Evolutionary conservation across 2,329 filamentous ascomycete species (phyloP), one percentile per base, ranked within the genome.

Genomic region (Botrytis sinoallii): DNA sequence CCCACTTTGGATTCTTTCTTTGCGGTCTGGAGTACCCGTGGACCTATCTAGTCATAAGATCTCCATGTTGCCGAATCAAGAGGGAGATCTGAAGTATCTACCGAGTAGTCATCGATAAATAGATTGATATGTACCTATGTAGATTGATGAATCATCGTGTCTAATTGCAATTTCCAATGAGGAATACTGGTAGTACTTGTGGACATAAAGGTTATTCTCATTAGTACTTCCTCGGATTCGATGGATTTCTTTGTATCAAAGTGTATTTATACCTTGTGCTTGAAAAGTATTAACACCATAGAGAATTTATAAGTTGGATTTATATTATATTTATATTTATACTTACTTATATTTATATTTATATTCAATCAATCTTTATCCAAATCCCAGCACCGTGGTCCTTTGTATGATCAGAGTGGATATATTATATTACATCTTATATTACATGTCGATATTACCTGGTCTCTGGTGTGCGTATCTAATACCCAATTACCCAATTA

Each of bases 321-420:
- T 22, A 22, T 22, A 48, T 32, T 32, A 32, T 22, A 38, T 8
- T 35, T 20, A 60, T 38, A 35, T 20, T 7, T 29, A 22, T n/a
- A 38, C 40, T n/a, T 12, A 52, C 25, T 46, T 2, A 32, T 67
- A 67, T 7, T n/a, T 1, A n/a, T 29, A 32, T 32, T 32, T 32
- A 32, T 32, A 32, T 32, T 32, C 32, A 32, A 32, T 32, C 32
- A 32, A 32, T 32, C 32, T 7, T n/a, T 1, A n/a, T 55, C 1
- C 18, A 57, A 59, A 69, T 57, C 46, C 67, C 67, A 59, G 67
- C 48, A 16, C 32, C 40, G 10, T 69, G 67, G 67, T 69, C 22
- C 25, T 48, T 44, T 8, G 14, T n/a, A 52, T 52, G 14, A 52
- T 55, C 2, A 55, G 52, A 69, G 52, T 69, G 52, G 66, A 55